These are phyloP conservation scores for Rhodofomes roseus DNA, from an alignment of 1,284 basidiomycete species.

Conservation along the genomic window DNA sequence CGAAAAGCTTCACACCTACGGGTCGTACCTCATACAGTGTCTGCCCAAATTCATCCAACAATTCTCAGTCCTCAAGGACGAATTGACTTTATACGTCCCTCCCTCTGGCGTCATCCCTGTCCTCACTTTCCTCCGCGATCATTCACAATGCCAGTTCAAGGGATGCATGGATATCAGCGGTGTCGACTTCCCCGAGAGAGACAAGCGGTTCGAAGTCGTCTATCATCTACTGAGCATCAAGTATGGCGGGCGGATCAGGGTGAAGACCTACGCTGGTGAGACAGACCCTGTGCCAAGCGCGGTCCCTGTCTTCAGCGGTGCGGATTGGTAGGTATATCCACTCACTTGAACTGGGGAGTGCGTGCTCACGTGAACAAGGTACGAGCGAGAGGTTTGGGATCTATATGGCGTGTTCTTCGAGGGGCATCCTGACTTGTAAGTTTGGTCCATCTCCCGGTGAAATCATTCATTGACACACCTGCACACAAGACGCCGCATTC, in stretches of 20 bases:
- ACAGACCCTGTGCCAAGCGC: slow-evolving; percentile 91
- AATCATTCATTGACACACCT: neutral
- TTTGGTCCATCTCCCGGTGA: slow-evolving; percentile 14
- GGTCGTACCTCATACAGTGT: slow-evolving; percentile 86
- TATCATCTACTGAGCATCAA: slow-evolving; percentile 91
- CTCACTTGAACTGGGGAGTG: slow-evolving; percentile 7
- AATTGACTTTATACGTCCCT: slow-evolving; percentile 86
- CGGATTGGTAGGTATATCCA: slow-evolving; percentile 76
- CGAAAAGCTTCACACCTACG: slow-evolving; percentile 81
- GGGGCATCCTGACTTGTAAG: slow-evolving; percentile 93
- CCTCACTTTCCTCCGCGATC: slow-evolving; percentile 93
- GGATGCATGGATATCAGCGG: slow-evolving; percentile 91
- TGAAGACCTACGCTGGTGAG: slow-evolving; percentile 98
- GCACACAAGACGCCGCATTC: slow-evolving; percentile 76
- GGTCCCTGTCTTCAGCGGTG: slow-evolving; percentile 79
- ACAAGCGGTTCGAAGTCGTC: slow-evolving; percentile 95
- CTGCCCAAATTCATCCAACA: slow-evolving; percentile 96
- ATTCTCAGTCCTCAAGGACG: slow-evolving; percentile 97
- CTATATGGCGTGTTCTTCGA: slow-evolving; percentile 97
- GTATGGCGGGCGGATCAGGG: slow-evolving; percentile 79
- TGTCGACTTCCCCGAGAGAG: slow-evolving; percentile 91
- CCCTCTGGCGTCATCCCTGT: slow-evolving; percentile 85
- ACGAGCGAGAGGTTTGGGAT: slow-evolving; percentile 98
- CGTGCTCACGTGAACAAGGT: slow-evolving; percentile 44
- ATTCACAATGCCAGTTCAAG: slow-evolving; percentile 96